Base-by-base conservation (phyloP, 2,329 filamentous ascomycete genomes). In the Dactylellina sp. region DNA sequence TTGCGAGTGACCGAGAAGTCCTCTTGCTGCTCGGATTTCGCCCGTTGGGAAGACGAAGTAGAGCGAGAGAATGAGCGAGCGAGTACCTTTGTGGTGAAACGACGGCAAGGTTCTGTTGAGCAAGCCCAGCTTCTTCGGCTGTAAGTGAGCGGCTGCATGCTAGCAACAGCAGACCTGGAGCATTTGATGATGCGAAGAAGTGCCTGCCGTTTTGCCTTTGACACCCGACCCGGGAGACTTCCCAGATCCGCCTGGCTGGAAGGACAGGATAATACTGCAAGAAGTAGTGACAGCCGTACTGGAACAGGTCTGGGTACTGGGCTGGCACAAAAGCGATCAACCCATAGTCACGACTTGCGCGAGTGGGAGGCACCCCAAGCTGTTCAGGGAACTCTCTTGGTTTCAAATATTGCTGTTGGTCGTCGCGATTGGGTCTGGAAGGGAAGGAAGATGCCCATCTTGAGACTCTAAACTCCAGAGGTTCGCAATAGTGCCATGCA, bases 361-460 rank as follows among this genome's bases (percentile, higher is more conserved):
- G 55, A 6, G 55, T 44, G 53, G 16, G 32, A 16, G n/a, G 7
- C 16, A 24, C 50, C 61, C 53, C 61, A 53, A 28, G 52, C 52
- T 22, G 39, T 55, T 55, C 16, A 64, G 68, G 66, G 68, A 72
- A 72, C 57, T 56, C 60, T 49, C 20, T 59, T 20, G 68, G 68
- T 72, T 72, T 72, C 68, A 72, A 72, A 64, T 46, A 72, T 64
- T 72, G 49, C 37, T 39, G 25, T 50, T 46, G 16, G 55, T 57
- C 32, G 59, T 71, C 59, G 52, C 66, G 66, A 57, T 57, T 62
- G 28, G 47, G 40, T 55, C 56, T 39, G 28, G 56, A 56, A 52
- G 56, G 42, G 28, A 53, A 64, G 28, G 50, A 71, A 63, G 66
- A 56, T 63, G 59, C 18, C 47, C 39, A 57, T 63, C 52, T 28